Conservation (phyloP, 1,284 basidiomycete genomes). For the Ganoderma lingzhi region DNA sequence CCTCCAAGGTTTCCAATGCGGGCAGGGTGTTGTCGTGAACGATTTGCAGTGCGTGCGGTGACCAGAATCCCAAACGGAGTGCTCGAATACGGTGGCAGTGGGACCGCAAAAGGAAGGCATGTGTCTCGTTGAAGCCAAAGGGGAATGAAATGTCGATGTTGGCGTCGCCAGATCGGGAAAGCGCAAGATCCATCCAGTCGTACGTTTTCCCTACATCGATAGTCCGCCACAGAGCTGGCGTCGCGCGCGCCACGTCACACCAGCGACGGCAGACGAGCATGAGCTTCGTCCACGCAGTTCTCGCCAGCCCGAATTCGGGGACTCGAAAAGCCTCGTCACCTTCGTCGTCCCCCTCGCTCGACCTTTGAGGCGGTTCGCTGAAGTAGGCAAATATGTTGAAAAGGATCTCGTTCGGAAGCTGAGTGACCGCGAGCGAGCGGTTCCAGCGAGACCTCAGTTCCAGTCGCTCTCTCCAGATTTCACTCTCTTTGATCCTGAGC, state of each 20-base stretch:
- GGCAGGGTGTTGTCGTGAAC: neutral
- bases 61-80: neutral
- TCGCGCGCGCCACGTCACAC: neutral
- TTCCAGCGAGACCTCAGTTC: neutral
- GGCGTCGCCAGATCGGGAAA: neutral
- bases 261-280: slow-evolving; percentile 7
- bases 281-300: neutral
- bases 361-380: neutral
- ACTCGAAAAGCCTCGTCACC: no score
- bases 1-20: neutral
- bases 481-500: neutral
- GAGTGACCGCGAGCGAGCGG: neutral
- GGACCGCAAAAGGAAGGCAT: neutral
- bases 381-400: neutral
- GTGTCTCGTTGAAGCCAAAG: neutral
- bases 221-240: neutral
- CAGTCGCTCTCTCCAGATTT: neutral
- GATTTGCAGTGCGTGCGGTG: neutral
- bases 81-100: neutral
- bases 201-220: neutral
- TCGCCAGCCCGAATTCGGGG: neutral
- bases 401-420: slow-evolving; percentile 1
- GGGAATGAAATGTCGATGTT: neutral
- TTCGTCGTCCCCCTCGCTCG: neutral
- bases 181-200: neutral